Evolutionary conservation across 139 green algal species (phyloP), one percentile per base, ranked within the genome.

Genomic region (Haematococcus lacustris): DNA sequence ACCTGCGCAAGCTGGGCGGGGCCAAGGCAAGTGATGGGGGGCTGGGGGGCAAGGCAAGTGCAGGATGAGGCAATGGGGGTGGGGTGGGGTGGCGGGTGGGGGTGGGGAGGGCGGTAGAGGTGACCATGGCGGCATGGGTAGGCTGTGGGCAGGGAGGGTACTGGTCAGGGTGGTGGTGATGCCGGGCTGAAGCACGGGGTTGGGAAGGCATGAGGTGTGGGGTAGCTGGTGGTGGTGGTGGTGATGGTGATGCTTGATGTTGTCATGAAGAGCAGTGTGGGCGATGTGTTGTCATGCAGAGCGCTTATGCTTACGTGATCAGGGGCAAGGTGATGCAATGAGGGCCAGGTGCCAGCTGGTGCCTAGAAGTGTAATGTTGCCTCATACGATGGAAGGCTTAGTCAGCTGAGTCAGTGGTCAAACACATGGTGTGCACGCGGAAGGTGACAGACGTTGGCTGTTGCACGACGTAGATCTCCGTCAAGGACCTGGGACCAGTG

Each of bases 1-100:
- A 86, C 79, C 82, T 96, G 38, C 83, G 89, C 51, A 97, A 97
- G 80, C 80, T 95, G 57, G 91, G 91, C 5, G 92, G 92, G 71
- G 86, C 74, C 26, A 70, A 77, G 3, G 76, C 88, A 3, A 34
- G 51, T 65, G 71, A 69, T 25, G 33, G 21, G 26, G 32, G 5
- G 21, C 9, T 13, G 32, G 9, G 23, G 5, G 26, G 9, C 57
- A 57, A 57, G 47, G 47, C 21, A n/a, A n/a, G 13, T 57, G 13
- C 21, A 21, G 47, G 13, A 13, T 28, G 47, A 57, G 47, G 47
- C 21, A n/a, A 21, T 13, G 47, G 47, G 47, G 13, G 13, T 57
- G 47, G 13, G 47, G 47, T 57, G 21, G 21, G 21, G 57, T 13
- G 25, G 21, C 26, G 21, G 21, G 26, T 65, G 26, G 5, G 26